Base-by-base conservation (phyloP, 2,329 filamentous ascomycete genomes). In the Pseudovirgaria hyperparasitica region DNA sequence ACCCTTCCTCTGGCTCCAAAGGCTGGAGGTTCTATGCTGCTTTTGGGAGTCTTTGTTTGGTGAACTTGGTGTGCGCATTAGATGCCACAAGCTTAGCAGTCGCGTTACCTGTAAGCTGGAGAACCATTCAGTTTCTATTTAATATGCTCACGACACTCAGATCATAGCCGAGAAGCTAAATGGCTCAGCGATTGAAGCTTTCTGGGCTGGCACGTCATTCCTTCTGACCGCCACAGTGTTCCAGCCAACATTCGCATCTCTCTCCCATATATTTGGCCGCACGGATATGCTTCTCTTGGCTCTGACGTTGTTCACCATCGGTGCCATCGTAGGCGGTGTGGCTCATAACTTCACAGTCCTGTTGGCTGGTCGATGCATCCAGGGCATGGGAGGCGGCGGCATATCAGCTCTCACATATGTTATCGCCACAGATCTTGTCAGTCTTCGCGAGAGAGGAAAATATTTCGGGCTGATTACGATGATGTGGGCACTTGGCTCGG, bases 181-280 rank as follows among this genome's bases (percentile, higher is more conserved):
- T 23, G 40, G 53, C 30, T 32, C 48, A 35, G 35, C 56, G 18
- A 43, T 50, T 7, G 49, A 55, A 24, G 49, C 57, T 0, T 59
- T 67, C 30, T 70, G 65, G 66, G 52, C 61, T 9, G 62, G 58
- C 2, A 60, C 62, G 1, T 53, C 56, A 4, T 69, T 65, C 31
- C 50, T 68, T 0, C 42, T 67, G 9, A 42, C 55, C 4, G 54
- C 48, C 11, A 54, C 60, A 10, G 54, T 57, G 14, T 54, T 57
- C 24, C 54, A 62, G 24, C 60, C 58, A 12, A 43, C 60, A 26
- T 54, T 55, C 28, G 55, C 55, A 1, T 44, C 53, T 0, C 41
- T 63, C 4, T 57, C 58, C 7, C 53, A 63, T 29, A 54, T 63
- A 12, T 65, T 70, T 30, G 64, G 62, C 3, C 58, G 63, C 12